These are phyloP conservation scores for Cryptosporidium canis DNA, from an alignment of 169 alveolate genomes.

Conservation along the genomic window DNA sequence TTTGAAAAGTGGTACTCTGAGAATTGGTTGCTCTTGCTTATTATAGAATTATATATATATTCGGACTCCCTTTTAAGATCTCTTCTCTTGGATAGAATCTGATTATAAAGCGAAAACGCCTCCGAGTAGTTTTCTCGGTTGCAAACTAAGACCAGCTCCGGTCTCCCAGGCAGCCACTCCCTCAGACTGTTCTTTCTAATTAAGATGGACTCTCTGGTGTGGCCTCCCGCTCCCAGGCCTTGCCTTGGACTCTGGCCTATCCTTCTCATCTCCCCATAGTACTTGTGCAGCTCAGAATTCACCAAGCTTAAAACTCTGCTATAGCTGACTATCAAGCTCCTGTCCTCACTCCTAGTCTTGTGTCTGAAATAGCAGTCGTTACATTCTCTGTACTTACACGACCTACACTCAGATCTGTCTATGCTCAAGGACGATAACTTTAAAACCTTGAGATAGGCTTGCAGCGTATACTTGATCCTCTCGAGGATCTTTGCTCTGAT, in stretches of 20 bases:
- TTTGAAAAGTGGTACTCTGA: slow-evolving; percentile 9
- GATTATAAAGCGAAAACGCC: background rate
- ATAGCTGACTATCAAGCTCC: background rate
- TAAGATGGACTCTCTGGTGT: background rate
- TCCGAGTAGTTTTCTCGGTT: slow-evolving; percentile 1
- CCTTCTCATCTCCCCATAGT: background rate
- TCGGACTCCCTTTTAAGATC: background rate
- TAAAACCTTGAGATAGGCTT: background rate
- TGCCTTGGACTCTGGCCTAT: background rate
- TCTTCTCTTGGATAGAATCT: background rate
- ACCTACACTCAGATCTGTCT: background rate
- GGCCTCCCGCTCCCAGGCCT: background rate
- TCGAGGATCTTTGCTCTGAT: slow-evolving; percentile 22
- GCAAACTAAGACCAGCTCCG: background rate
- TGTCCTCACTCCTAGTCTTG: background rate
- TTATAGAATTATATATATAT: background rate
- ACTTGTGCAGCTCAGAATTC: background rate
- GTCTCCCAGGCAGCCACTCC: background rate
- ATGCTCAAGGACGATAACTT: background rate
- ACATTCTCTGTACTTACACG: slow-evolving; percentile 1
- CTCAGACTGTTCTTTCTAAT: background rate
- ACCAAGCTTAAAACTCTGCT: background rate
- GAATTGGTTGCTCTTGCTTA: no score
- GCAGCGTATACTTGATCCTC: slow-evolving; percentile 15
- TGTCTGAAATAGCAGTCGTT: slow-evolving; percentile 15